phyloP scores from a whole-genome alignment of 176 grass and related monocot species.

The Zea luxurians region DNA sequence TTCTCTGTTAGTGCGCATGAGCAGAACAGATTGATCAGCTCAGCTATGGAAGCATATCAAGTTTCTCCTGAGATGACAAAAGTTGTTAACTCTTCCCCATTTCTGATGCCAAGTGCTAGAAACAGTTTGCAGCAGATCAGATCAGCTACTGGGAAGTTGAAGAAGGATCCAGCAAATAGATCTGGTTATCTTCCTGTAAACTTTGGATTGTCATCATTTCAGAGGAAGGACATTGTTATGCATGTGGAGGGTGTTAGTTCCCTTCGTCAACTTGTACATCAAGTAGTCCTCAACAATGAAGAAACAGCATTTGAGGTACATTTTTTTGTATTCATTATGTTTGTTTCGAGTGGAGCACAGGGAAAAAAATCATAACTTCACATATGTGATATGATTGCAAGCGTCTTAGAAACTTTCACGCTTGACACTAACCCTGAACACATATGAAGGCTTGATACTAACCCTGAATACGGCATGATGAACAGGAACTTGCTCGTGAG shows the following conservation, averaged over 20 bases:
- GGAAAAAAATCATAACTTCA: neutral
- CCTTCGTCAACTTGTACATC: conserved; percentile 70
- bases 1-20: conserved; percentile 77
- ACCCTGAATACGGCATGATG: conserved; percentile 19
- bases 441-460: conserved; percentile 4
- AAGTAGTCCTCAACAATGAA: conserved; percentile 59
- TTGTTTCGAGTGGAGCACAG: neutral
- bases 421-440: conserved; percentile 1
- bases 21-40: conserved; percentile 63
- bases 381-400: neutral
- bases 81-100: conserved; percentile 78
- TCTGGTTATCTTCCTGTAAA: conserved; percentile 46
- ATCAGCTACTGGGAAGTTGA: conserved; percentile 28
- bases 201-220: conserved; percentile 53
- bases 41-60: conserved; percentile 74
- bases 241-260: conserved; percentile 64
- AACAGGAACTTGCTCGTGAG: conserved; percentile 65
- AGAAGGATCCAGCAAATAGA: conserved; percentile 42
- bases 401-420: neutral
- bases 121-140: conserved; percentile 39
- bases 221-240: conserved; percentile 71
- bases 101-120: conserved; percentile 60
- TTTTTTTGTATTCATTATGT: conserved; percentile 17
- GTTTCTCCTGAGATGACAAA: conserved; percentile 64
- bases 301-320: conserved; percentile 77